Conservation (phyloP, 352 stramenopile genomes). For the Phytopythium kandeliae region DNA sequence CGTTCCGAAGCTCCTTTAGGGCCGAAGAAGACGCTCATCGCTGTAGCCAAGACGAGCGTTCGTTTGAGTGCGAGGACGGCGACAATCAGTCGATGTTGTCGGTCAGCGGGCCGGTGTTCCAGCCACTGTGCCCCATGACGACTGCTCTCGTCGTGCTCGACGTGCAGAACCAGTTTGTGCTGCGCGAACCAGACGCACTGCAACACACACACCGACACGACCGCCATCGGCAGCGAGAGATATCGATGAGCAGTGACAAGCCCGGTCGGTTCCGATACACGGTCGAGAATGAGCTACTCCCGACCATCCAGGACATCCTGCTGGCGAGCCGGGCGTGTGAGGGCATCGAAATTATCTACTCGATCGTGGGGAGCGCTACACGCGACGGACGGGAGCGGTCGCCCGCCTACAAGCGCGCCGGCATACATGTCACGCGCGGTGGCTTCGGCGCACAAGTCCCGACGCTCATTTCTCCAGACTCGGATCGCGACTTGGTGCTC, state of each 20-base stretch:
- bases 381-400: slow-evolving; percentile 79
- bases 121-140: slow-evolving; percentile 60
- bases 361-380: slow-evolving; percentile 84
- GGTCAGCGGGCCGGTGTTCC: slow-evolving; percentile 6
- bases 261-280: slow-evolving; percentile 36
- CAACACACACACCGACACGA: background rate
- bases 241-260: slow-evolving; percentile 4
- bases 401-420: slow-evolving; percentile 83
- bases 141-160: slow-evolving; percentile 61
- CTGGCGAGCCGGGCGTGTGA: slow-evolving; percentile 40
- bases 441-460: slow-evolving; percentile 69
- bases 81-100: background rate
- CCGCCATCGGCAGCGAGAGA: background rate
- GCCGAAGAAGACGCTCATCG: background rate
- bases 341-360: slow-evolving; percentile 86
- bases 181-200: slow-evolving; percentile 19
- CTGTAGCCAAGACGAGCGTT: background rate
- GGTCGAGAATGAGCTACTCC: slow-evolving; percentile 44
- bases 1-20: background rate
- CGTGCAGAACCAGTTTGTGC: slow-evolving; percentile 64
- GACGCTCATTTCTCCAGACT: slow-evolving; percentile 31
- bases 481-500: slow-evolving; percentile 75
- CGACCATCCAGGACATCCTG: slow-evolving; percentile 55
- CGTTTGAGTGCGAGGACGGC: background rate
- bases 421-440: slow-evolving; percentile 65